Percentiles rank a stretch among this genome's conserved stretches.
Conservation (phyloP, 2,329 filamentous ascomycete genomes). For the Trichoderma gracile region DNA sequence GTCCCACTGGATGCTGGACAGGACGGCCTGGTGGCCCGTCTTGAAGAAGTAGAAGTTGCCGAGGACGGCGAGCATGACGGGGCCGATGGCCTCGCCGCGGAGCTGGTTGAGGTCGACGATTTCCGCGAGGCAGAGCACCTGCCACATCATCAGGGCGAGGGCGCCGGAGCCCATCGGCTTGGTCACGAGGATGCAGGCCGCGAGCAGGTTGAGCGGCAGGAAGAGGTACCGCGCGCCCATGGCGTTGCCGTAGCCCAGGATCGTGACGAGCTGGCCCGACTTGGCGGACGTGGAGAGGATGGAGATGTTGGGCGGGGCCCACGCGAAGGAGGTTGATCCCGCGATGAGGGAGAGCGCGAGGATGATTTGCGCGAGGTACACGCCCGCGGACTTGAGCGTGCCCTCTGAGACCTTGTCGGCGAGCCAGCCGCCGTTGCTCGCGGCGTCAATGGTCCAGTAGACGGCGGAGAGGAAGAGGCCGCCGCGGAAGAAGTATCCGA, state of each 20-base stretch:
- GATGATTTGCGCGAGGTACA: constrained; percentile 76
- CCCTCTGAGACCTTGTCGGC: constrained; percentile 54
- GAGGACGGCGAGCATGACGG: constrained; percentile 80
- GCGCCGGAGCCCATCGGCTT: constrained; percentile 94
- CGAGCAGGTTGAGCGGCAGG: constrained; percentile 74
- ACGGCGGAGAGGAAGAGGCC: constrained; percentile 73
- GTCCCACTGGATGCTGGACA: constrained; percentile 94
- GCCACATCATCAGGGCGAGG: constrained; percentile 80
- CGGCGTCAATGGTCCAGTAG: constrained; percentile 89
- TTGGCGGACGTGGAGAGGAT: constrained; percentile 58
- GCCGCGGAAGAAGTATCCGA: constrained; percentile 74
- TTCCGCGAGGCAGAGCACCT: constrained; percentile 77
- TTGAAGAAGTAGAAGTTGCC: constrained; percentile 97
- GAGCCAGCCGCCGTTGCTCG: constrained; percentile 83
- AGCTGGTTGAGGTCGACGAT: constrained; percentile 62
- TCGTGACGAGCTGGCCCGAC: constrained; percentile 62
- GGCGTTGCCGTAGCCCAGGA: constrained; percentile 91
- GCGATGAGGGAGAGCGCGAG: constrained; percentile 80
- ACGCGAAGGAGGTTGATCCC: constrained; percentile 81
- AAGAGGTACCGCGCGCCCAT: constrained; percentile 88
- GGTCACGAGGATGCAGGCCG: constrained; percentile 76
- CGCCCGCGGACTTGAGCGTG: constrained; percentile 70
- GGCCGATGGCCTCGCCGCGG: constrained; percentile 73
- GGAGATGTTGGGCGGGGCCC: constrained; percentile 80
- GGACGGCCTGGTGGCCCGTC: constrained; percentile 89